Percentiles rank a stretch among this genome's conserved stretches.
These are phyloP conservation scores for Chlorella sp. DNA, from an alignment of 139 green algal species.

Conservation along the genomic window DNA sequence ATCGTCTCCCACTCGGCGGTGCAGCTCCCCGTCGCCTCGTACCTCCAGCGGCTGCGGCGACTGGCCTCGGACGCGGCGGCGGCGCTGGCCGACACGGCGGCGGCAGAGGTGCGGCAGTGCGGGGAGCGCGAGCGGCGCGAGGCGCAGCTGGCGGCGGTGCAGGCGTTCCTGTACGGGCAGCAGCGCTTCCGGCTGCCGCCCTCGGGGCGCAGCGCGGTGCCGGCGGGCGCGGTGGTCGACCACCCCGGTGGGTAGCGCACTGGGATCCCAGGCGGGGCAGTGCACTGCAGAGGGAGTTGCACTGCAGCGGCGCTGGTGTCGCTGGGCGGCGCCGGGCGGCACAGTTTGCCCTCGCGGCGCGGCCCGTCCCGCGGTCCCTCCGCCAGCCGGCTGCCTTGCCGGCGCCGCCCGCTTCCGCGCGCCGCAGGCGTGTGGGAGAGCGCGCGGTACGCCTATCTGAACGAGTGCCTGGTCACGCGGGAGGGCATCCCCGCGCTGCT, in stretches of 20 bases:
- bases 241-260: neutral
- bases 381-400: neutral
- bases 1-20: slow-evolving; percentile 65
- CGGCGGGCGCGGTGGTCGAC: neutral
- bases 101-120: too few species aligned
- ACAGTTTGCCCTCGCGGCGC: neutral
- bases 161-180: slow-evolving; percentile 2
- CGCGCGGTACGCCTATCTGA: slow-evolving; percentile 56
- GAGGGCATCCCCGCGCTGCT: slow-evolving; percentile 56
- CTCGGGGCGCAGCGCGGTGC: slow-evolving; percentile 8
- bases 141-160: neutral
- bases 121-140: too few species aligned
- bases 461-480: slow-evolving; percentile 56
- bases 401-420: neutral
- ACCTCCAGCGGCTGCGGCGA: slow-evolving; percentile 24
- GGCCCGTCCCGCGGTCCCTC: neutral
- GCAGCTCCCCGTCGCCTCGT: slow-evolving; percentile 52
- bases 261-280: neutral
- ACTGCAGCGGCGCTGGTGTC: neutral
- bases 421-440: slow-evolving; percentile 59
- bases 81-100: too few species aligned
- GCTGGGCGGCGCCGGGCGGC: neutral
- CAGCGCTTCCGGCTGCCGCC: neutral
- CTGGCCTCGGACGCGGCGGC: slow-evolving; percentile 14
- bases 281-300: neutral